Evolutionary conservation across 768 basidiomycete species (phyloP).

Genomic region (Psilocybe cubensis): DNA sequence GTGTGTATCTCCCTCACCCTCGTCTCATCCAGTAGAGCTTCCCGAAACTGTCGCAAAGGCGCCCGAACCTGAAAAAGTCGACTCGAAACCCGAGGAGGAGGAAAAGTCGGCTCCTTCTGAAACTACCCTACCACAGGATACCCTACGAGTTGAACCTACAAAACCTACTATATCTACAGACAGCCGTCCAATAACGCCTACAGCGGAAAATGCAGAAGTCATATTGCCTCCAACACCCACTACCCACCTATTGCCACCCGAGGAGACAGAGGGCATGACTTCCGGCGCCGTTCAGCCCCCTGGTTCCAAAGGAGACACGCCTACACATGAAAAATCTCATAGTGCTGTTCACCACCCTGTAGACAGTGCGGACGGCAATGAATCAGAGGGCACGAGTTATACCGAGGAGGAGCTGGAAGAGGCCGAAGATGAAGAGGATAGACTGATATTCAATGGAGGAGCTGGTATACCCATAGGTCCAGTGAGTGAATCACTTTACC

Average conservation of each 20-base stretch:
- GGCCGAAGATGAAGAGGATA: conserved; percentile 89
- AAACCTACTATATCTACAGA: conserved; percentile 20
- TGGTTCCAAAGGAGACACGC: conserved; percentile 67
- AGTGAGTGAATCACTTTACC: conserved; percentile 49
- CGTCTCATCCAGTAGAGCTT: conserved; percentile 47
- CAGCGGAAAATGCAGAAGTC: conserved; percentile 32
- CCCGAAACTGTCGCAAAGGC: conserved; percentile 18
- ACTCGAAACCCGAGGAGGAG: conserved; percentile 12
- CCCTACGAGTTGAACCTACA: conserved; percentile 17
- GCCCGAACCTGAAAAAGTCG: conserved; percentile 18
- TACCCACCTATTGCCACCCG: conserved; percentile 47
- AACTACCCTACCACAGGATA: conserved; percentile 10
- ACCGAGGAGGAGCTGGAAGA: conserved; percentile 72
- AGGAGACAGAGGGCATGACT: conserved; percentile 86
- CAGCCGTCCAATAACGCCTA: conserved; percentile 22
- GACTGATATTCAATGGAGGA: conserved; percentile 88
- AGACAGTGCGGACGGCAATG: conserved; percentile 59
- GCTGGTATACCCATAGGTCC: conserved; percentile 94
- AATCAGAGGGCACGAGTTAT: conserved; percentile 62
- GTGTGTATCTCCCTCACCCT: conserved; percentile 58
- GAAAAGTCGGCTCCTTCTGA: conserved; percentile 17
- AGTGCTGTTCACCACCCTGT: conserved; percentile 33
- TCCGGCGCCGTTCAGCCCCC: conserved; percentile 94
- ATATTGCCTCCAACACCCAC: conserved; percentile 40
- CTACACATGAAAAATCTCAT: conserved; percentile 36